Base-by-base conservation (phyloP, 2,329 filamentous ascomycete genomes). In the Cytospora leucostoma region DNA sequence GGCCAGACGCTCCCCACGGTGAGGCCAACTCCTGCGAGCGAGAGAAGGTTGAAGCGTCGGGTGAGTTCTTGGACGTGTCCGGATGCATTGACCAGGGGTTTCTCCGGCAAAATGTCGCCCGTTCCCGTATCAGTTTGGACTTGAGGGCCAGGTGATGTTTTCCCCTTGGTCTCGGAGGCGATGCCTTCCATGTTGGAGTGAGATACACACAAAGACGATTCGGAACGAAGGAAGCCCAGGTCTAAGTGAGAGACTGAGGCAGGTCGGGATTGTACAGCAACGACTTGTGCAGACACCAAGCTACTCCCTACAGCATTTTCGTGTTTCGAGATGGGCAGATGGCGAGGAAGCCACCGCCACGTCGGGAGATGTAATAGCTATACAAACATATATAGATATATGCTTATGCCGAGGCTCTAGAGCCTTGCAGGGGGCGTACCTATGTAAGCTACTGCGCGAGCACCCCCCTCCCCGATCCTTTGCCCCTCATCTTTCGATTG, bases 1-100 rank as follows among this genome's bases (percentile, higher is more conserved):
- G 76, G 74, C 79, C 79, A 80, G 32, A 77, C 74, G 50, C 78
- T 80, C 7, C 78, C 78, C 21, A 78, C 74, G 15, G 76, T 73
- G 15, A 79, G 73, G 2, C 77, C 78, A 21, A 79, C 70, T 49
- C 76, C 75, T 4, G 75, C 76, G 4, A 79, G 72, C 27, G 76
- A 78, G 33, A 80, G 69, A 2, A 80, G 71, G 59, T 68, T 76
- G 71, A 78, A 79, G 52, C 74, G 74, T 7, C 75, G 74, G 19
- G 71, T 69, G 3, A 79, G 72, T 59, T 76, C 74, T 56, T 79
- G 77, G 40, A 75, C 73, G 61, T 79, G 77, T 0, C 77, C 77
- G 2, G 77, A 76, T 4, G 77, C 76, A 67, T 78, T 78, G 68
- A 78, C 68, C 56, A 51, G 65, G 21, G 55, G 47, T n/a, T 50